phyloP scores from a whole-genome alignment of 441 rosid genomes.

The Bruguiera hainesii region DNA sequence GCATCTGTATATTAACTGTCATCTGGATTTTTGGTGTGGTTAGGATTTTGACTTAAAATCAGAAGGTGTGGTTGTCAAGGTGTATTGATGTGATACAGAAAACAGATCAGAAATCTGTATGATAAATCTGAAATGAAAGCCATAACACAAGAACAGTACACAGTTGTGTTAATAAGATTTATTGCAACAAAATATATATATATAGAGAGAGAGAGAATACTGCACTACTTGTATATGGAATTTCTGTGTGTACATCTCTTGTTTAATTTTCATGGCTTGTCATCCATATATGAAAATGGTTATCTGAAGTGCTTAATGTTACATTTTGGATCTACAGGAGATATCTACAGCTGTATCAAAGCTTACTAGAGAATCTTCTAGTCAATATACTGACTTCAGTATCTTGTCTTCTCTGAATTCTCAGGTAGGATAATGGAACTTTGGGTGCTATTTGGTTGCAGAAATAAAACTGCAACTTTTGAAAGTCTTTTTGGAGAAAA shows the following conservation, averaged over 20 bases:
- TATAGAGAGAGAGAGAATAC: no score
- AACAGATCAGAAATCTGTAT: not conserved
- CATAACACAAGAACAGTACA: not conserved
- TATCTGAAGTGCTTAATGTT: conserved; percentile 1
- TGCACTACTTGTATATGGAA: not conserved
- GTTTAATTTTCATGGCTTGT: not conserved
- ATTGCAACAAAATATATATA: no score
- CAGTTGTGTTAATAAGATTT: conserved; percentile 1
- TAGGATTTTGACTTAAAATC: not conserved
- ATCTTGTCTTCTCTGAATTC: conserved; percentile 95
- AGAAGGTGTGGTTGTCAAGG: not conserved
- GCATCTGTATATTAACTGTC: not conserved
- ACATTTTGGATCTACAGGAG: conserved; percentile 53
- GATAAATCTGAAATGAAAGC: not conserved
- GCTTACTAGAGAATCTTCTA: conserved; percentile 76
- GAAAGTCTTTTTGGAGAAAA: conserved; percentile 7
- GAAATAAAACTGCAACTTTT: conserved; percentile 7
- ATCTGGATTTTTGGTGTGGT: not conserved
- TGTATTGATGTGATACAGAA: conserved; percentile 6
- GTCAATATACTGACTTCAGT: conserved; percentile 81
- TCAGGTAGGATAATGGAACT: conserved; percentile 55
- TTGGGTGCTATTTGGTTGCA: conserved; percentile 1
- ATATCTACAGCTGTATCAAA: conserved; percentile 71
- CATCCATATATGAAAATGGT: not conserved
- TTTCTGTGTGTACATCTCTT: conserved; percentile 1